Evolutionary conservation across 768 basidiomycete species (phyloP).

Genomic region (Kwoniella shandongensis): DNA sequence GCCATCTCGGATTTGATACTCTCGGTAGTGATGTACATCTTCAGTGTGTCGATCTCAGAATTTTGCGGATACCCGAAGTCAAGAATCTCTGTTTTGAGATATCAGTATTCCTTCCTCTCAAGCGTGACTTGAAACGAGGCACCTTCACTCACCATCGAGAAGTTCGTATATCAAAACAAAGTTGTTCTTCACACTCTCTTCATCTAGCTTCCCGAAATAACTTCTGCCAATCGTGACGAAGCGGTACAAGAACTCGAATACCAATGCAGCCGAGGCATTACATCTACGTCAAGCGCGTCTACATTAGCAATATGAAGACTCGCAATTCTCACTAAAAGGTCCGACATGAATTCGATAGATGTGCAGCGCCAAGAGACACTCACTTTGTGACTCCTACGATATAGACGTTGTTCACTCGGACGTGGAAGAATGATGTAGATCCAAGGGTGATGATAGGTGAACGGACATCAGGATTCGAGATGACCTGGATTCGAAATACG

Average conservation of each 20-base stretch:
- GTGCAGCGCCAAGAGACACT: slow-evolving; percentile 27
- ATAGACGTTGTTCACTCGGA: slow-evolving; percentile 91
- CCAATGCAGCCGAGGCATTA: slow-evolving; percentile 94
- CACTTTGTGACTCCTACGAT: slow-evolving; percentile 95
- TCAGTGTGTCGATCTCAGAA: slow-evolving; percentile 95
- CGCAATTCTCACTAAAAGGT: too few species aligned
- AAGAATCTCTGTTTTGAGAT: slow-evolving; percentile 71
- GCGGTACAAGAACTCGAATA: slow-evolving; percentile 96
- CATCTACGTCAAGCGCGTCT: slow-evolving; percentile 64
- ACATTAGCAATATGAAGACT: slow-evolving; percentile 5
- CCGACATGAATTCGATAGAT: neutral
- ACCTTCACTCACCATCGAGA: slow-evolving; percentile 94
- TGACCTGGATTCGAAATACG: slow-evolving; percentile 97
- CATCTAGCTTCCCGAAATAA: slow-evolving; percentile 98
- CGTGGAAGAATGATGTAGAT: slow-evolving; percentile 98
- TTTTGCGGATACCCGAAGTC: slow-evolving; percentile 99
- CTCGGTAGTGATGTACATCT: slow-evolving; percentile 97
- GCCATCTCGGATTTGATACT: slow-evolving; percentile 84
- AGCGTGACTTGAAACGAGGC: too few species aligned
- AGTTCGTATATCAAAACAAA: slow-evolving; percentile 98
- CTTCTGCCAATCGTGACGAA: slow-evolving; percentile 91
- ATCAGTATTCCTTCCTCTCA: neutral
- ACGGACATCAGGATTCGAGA: slow-evolving; percentile 93
- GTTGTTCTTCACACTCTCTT: slow-evolving; percentile 98
- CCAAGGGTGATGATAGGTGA: slow-evolving; percentile 97